Percentiles rank a stretch among this genome's conserved stretches.
Evolutionary conservation across 2,329 filamentous ascomycete species (phyloP).

Genomic region (Parastagonospora nodorum): DNA sequence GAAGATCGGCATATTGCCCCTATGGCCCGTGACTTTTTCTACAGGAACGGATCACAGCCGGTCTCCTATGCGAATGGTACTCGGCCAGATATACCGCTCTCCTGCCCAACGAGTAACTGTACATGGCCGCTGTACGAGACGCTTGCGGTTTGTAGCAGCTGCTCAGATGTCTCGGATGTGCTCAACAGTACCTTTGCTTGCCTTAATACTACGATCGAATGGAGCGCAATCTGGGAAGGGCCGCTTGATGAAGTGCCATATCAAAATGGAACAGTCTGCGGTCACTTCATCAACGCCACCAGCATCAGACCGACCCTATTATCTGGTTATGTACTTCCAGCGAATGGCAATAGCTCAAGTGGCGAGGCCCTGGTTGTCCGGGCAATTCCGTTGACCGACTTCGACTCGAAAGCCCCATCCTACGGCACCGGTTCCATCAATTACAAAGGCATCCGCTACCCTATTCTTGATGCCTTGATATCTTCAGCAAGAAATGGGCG

Average conservation of each 20-base stretch:
- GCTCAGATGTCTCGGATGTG: conserved; percentile 12
- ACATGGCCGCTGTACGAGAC: conserved; percentile 35
- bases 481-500: conserved; percentile 3
- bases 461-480: conserved; percentile 11
- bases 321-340: conserved; percentile 15
- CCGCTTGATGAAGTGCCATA: not conserved
- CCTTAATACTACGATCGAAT: conserved; percentile 14
- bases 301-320: conserved; percentile 17
- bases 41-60: not conserved
- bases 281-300: conserved; percentile 31
- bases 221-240: conserved; percentile 8
- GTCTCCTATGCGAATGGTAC: conserved; percentile 27
- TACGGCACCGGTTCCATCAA: conserved; percentile 21
- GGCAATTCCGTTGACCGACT: conserved; percentile 10
- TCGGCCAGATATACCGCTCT: conserved; percentile 11
- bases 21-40: conserved; percentile 2
- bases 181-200: conserved; percentile 14
- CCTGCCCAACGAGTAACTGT: conserved; percentile 37
- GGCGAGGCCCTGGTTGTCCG: conserved; percentile 19
- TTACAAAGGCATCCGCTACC: conserved; percentile 16
- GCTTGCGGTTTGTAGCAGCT: conserved; percentile 32
- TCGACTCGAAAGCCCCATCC: not conserved
- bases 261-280: conserved; percentile 23
- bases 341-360: conserved; percentile 18
- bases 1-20: conserved; percentile 3